Evolutionary conservation across 2,329 filamentous ascomycete species (phyloP), one percentile per base, ranked within the genome.

Genomic region (Trichoderma sp.): DNA sequence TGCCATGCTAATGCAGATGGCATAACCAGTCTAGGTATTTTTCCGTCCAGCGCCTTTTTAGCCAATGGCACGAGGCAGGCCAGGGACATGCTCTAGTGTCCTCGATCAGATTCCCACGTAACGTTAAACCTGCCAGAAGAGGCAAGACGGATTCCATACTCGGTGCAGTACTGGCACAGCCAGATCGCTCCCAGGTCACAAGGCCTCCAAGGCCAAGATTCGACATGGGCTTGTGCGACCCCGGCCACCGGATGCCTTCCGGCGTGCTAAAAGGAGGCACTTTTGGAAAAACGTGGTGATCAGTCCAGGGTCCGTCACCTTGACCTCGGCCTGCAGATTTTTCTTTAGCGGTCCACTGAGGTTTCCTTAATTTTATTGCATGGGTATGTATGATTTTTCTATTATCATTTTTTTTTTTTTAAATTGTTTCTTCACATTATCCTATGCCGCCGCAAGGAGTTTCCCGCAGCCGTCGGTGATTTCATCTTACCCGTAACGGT

Each of bases 211-310:
- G 63, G 56, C n/a, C 43, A 43, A 49, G 46, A 60, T 24, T 54
- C 7, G 34, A 28, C 65, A 68, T 39, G 65, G 65, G 46, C 18
- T 30, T 3, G 39, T 10, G 18, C 16, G 21, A 28, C 30, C 65
- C 55, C 52, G 49, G 65, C 43, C 28, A 30, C 65, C 65, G 65
- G 55, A 68, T 60, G 39, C 32, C 56, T 68, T 60, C 65, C 65
- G 56, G 43, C n/a, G n/a, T 59, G 43, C 65, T 60, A 68, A 68
- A 60, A 54, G 65, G 55, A 60, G 65, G 65, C 65, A 68, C 63
- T 59, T 66, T 66, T 68, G 65, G 65, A 46, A 55, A 67, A 68
- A 68, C 65, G 65, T 68, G 65, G 65, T 39, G 24, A 21, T 58
- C 39, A 51, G 13, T 59, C 63, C 54, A 51, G 63, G 63, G 24